Evolutionary conservation across 306 rosid genomes (phyloP).

Genomic region (Fragaria nilgerrensis): DNA sequence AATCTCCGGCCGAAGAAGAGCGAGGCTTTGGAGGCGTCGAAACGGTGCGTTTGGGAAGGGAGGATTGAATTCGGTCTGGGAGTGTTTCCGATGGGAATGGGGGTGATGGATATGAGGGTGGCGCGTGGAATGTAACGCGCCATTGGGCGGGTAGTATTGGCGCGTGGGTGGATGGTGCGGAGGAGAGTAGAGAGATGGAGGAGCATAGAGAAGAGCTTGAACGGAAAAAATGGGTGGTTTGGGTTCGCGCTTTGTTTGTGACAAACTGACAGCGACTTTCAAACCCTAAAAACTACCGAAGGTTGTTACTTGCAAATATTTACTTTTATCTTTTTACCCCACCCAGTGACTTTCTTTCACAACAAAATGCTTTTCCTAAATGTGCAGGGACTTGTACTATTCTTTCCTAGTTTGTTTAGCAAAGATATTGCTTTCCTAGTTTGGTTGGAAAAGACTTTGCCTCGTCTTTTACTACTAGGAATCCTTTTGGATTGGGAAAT

Average conservation of each 20-base stretch:
- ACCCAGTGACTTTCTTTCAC: too few species aligned
- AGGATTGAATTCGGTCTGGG: slow-evolving; percentile 11
- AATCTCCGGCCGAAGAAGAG: slow-evolving; percentile 36
- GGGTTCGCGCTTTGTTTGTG: neutral
- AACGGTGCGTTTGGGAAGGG: slow-evolving; percentile 17
- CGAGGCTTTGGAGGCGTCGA: slow-evolving; percentile 25
- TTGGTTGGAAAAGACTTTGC: too few species aligned
- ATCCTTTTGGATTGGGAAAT: too few species aligned
- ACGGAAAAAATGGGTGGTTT: neutral
- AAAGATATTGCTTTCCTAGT: too few species aligned
- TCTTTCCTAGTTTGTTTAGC: too few species aligned
- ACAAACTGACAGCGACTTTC: neutral
- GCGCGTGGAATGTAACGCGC: slow-evolving; percentile 50
- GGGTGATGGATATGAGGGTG: slow-evolving; percentile 21
- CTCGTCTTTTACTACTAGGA: too few species aligned
- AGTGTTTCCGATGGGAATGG: neutral
- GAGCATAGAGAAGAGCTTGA: slow-evolving; percentile 23
- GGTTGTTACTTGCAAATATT: neutral
- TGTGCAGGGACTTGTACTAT: too few species aligned
- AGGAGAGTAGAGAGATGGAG: slow-evolving; percentile 15
- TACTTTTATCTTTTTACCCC: too few species aligned
- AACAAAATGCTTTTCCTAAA: too few species aligned
- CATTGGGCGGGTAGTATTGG: slow-evolving; percentile 40
- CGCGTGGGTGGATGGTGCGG: slow-evolving; percentile 27
- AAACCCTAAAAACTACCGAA: neutral